Percentiles rank a stretch among this genome's conserved stretches.
Evolutionary conservation across 768 basidiomycete genomes (phyloP).

Genomic region (Steccherinum ochraceum): DNA sequence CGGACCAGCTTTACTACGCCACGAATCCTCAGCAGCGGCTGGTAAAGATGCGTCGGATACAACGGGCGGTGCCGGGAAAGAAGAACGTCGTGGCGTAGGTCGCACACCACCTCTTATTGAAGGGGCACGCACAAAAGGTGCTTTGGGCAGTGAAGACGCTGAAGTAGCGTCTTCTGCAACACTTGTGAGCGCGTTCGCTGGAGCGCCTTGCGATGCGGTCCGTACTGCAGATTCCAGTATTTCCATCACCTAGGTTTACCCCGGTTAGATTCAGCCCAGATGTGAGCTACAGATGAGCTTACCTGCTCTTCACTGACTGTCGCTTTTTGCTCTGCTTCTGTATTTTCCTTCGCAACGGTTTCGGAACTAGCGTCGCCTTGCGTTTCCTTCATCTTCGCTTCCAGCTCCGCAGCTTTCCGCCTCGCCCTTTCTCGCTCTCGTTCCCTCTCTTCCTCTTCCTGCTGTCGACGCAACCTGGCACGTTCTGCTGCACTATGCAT

Average conservation of each 20-base stretch:
- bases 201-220: constrained; percentile 4
- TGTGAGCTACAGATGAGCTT: neutral
- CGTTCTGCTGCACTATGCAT: constrained; percentile 86
- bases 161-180: neutral
- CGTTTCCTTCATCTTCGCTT: constrained; percentile 52
- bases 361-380: no score
- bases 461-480: constrained; percentile 70
- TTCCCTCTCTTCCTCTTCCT: constrained; percentile 80
- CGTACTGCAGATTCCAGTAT: constrained; percentile 44
- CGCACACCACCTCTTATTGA: constrained; percentile 26
- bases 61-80: constrained; percentile 6
- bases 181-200: neutral
- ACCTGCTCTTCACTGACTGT: constrained; percentile 16
- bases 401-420: constrained; percentile 72
- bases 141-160: constrained; percentile 2
- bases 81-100: constrained; percentile 19
- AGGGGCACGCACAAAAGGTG: constrained; percentile 23
- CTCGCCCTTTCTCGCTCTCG: constrained; percentile 75
- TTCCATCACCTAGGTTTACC: constrained; percentile 32
- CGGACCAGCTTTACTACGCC: constrained; percentile 51
- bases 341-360: constrained; percentile 4
- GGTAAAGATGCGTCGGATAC: constrained; percentile 18
- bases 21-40: constrained; percentile 48
- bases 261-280: constrained; percentile 16
- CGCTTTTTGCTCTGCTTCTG: constrained; percentile 8